phyloP scores from a whole-genome alignment of 164 flowering plant genomes.

The Vitis rotundifolia region DNA sequence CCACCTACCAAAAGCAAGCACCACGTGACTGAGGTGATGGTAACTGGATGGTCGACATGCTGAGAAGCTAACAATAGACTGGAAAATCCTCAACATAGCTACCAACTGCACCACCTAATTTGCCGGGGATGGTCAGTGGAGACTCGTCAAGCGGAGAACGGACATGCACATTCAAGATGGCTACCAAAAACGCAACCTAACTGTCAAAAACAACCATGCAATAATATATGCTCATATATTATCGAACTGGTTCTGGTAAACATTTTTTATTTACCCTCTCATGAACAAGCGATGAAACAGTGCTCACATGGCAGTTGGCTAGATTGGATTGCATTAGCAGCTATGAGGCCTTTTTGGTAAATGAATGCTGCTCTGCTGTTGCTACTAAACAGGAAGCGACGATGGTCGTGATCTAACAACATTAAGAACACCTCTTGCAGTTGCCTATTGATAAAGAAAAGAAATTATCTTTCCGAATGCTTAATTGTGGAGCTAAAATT shows the following conservation, averaged over 20 bases:
- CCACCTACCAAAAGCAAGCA: not conserved
- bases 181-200: too few species aligned
- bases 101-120: not conserved
- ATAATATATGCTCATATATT: too few species aligned
- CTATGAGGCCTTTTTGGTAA: not conserved
- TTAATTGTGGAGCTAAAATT: not conserved
- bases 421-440: conserved; percentile 90
- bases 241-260: too few species aligned
- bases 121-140: not conserved
- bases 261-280: too few species aligned
- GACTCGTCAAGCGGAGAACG: not conserved
- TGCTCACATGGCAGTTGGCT: not conserved
- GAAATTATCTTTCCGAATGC: conserved; percentile 5
- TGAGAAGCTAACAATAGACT: not conserved
- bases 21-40: not conserved
- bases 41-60: not conserved
- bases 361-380: conserved; percentile 19
- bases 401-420: conserved; percentile 74
- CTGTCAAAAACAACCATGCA: too few species aligned
- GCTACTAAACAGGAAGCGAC: conserved; percentile 41
- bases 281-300: not conserved
- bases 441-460: conserved; percentile 53
- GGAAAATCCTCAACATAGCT: not conserved
- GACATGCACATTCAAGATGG: not conserved
- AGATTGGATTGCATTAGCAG: not conserved